phyloP scores from a whole-genome alignment of 2,329 filamentous ascomycete species.

The Exophiala spinifera region DNA sequence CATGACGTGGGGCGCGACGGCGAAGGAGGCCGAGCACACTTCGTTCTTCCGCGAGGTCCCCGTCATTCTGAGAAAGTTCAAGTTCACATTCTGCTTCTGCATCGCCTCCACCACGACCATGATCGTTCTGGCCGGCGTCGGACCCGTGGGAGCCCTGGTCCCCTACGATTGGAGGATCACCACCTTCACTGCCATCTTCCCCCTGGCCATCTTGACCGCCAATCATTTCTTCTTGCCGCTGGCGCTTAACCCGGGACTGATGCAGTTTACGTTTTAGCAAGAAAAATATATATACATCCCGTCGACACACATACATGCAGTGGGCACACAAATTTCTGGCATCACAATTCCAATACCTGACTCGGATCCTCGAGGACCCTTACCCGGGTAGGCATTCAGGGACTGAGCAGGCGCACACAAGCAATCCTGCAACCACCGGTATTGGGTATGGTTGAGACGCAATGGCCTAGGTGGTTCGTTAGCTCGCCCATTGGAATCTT shows the following conservation, averaged over 20 bases:
- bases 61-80: constrained; percentile 75
- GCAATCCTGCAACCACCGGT: too few species aligned
- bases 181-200: constrained; percentile 59
- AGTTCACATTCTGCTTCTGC: constrained; percentile 51
- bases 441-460: too few species aligned
- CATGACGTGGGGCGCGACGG: constrained; percentile 81
- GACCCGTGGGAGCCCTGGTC: constrained; percentile 31
- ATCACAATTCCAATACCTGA: too few species aligned
- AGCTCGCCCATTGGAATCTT: too few species aligned
- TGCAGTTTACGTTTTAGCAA: constrained; percentile 26
- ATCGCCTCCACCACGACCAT: constrained; percentile 47
- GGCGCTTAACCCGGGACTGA: constrained; percentile 32
- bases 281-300: too few species aligned
- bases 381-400: too few species aligned
- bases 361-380: too few species aligned
- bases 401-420: too few species aligned
- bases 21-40: constrained; percentile 68
- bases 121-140: constrained; percentile 46
- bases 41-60: constrained; percentile 84
- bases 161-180: constrained; percentile 56
- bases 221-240: constrained; percentile 31
- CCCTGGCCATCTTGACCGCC: constrained; percentile 51
- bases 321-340: too few species aligned
- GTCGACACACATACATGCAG: too few species aligned
- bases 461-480: too few species aligned